Percentiles rank a stretch among this genome's conserved stretches.
Evolutionary conservation across 2,329 filamentous ascomycete genomes (phyloP).

Genomic region (Rugonectria rugulosa): DNA sequence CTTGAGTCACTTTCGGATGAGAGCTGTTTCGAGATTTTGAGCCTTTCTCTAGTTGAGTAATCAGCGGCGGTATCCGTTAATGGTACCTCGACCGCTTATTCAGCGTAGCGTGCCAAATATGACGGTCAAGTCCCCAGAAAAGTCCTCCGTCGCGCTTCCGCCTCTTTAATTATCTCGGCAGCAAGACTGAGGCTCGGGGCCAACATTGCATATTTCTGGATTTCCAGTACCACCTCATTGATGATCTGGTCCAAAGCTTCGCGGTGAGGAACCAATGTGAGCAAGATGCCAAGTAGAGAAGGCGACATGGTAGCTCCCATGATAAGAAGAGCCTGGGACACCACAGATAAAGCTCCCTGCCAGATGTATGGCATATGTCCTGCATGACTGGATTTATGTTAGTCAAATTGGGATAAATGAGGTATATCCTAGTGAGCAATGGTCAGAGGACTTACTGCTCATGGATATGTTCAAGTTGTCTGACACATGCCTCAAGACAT

Average conservation of each 20-base stretch:
- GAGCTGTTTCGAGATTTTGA: too few relatives aligned
- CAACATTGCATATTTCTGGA: constrained; percentile 76
- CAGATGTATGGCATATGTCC: constrained; percentile 87
- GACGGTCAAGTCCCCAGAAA: constrained; percentile 60
- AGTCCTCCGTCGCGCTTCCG: constrained; percentile 73
- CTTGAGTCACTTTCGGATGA: too few relatives aligned
- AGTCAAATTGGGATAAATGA: constrained; percentile 24
- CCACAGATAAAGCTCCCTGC: constrained; percentile 84
- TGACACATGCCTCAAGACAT: constrained; percentile 80
- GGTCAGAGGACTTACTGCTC: constrained; percentile 76
- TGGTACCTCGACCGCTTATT: too few relatives aligned
- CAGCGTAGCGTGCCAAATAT: too few relatives aligned
- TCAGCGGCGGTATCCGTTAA: too few relatives aligned
- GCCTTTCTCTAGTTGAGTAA: too few relatives aligned
- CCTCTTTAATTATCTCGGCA: constrained; percentile 83
- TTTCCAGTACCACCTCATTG: constrained; percentile 77
- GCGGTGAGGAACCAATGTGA: constrained; percentile 61
- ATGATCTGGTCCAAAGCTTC: constrained; percentile 78
- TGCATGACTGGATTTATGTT: constrained; percentile 63
- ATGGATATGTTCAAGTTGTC: constrained; percentile 80
- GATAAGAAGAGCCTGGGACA: constrained; percentile 80
- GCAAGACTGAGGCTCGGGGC: constrained; percentile 79
- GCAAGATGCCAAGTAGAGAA: constrained; percentile 71
- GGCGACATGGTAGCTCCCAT: constrained; percentile 87
- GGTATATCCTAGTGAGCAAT: background rate